Base-by-base conservation (phyloP, 208 protist genomes). In the Trypanosoma scelopori region DNA sequence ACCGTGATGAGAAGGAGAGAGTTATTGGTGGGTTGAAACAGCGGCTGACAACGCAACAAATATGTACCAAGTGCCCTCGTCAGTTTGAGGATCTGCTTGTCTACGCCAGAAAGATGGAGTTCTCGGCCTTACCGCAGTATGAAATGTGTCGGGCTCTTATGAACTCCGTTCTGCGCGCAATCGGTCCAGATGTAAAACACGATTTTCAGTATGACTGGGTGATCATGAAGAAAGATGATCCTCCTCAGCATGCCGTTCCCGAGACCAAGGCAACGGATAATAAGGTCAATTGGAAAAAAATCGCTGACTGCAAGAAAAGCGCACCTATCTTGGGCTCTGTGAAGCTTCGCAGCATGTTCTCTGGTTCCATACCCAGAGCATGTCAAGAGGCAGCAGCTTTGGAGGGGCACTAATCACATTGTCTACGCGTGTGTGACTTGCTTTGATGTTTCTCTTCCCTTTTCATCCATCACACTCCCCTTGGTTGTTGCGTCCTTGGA, bases 81-180 rank as follows among this genome's bases (percentile, higher is more conserved):
- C 73, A 85, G 66, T 93, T 92, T 61, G 72, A 79, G 59, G 68
- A 89, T 13, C 62, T 92, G 7, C 71, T 95, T 28, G 70, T 66
- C 56, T 92, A 93, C 71, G 71, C 79, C 16, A 74, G 85, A n/a
- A 78, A 79, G 43, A 76, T 95, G 76, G 63, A 77, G 32, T 93
- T 84, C 60, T 37, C 71, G 18, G 81, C 90, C 50, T 46, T 22
- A 45, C 87, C 90, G 20, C 71, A 91, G 39, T 93, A 95, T 72
- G 81, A 90, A 81, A 98, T 89, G 79, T 88, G 81, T 58, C 76
- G 83, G 43, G 63, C 57, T 53, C 71, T 88, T 15, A 62, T 91
- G 9, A 49, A 57, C 39, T 88, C 81, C 15, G 65, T 84, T 55
- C 71, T 89, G 41, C n/a, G 30, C 22, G 13, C 53, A 1, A 59